phyloP scores from a whole-genome alignment of 805 yeast species.

The Wickerhamiella musiphila region DNA sequence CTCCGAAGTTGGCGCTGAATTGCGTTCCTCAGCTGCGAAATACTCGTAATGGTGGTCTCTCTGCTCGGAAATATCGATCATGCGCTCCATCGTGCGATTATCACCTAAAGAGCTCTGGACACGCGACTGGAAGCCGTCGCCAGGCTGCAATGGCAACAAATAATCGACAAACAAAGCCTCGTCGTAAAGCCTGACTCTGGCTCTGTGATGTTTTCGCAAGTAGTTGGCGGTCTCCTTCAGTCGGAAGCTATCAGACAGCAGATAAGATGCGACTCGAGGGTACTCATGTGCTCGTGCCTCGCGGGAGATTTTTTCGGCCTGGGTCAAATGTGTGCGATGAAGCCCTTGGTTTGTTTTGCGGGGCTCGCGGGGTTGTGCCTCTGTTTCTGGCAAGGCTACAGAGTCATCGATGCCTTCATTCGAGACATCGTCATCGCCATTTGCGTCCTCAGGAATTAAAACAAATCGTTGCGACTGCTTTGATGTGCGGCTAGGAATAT shows the following conservation, averaged over 20 bases:
- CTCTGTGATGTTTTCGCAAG: constrained; percentile 54
- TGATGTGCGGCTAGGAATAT: constrained; percentile 41
- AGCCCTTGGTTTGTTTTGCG: background rate
- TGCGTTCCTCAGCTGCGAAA: constrained; percentile 64
- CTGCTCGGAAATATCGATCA: constrained; percentile 67
- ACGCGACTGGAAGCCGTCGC: constrained; percentile 28
- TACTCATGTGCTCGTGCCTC: constrained; percentile 28
- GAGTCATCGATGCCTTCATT: constrained; percentile 4
- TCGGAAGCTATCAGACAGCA: constrained; percentile 69
- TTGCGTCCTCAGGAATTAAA: constrained; percentile 43
- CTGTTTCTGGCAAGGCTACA: background rate
- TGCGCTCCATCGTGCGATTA: constrained; percentile 45
- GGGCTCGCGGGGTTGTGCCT: too few relatives aligned
- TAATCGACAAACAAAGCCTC: constrained; percentile 89
- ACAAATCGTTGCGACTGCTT: constrained; percentile 74
- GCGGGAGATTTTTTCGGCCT: constrained; percentile 22
- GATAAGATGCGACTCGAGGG: constrained; percentile 81
- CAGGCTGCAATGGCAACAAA: constrained; percentile 71
- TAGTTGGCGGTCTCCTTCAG: constrained; percentile 46
- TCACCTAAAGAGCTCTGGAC: constrained; percentile 22
- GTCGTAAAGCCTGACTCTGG: constrained; percentile 73
- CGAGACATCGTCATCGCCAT: constrained; percentile 1
- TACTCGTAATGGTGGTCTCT: constrained; percentile 86
- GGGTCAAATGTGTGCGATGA: background rate
- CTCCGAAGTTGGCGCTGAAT: too few relatives aligned